Base-by-base conservation (phyloP, 441 rosid species). In the Croton laevigatus region DNA sequence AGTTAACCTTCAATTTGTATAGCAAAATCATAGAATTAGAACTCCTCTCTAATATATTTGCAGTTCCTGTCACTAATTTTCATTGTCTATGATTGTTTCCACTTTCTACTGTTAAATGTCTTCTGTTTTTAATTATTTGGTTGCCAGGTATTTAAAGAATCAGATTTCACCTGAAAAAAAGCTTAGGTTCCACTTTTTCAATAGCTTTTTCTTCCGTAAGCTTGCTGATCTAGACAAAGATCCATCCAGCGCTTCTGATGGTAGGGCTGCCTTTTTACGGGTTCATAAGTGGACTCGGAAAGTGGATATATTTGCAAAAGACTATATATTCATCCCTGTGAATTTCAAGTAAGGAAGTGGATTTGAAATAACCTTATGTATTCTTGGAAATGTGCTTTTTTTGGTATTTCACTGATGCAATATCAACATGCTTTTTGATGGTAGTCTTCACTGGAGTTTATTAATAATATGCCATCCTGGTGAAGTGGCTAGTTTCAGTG, bases 241-340 rank as follows among this genome's bases (percentile, higher is more conserved):
- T 80, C 91, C 91, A 44, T 85, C 88, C 53, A 86, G 89, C 76
- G 85, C 85, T 70, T 76, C 72, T 74, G 91, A 89, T 75, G 94
- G 94, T 63, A 86, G 75, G 76, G 91, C 84, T 71, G 99, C 98
- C 58, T 96, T 88, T 81, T 83, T 88, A 57, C 99, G 97, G 36
- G 96, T 96, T 72, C 93, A 79, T 71, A 96, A 89, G 81, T 96
- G 99, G 99, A 96, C 99, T 36, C 91, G 87, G 83, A 88, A 89
- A 79, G 88, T 96, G 79, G 84, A 93, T 78, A 77, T 96, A 59
- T 96, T 93, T 81, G 91, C 82, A 66, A 96, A 88, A 78, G 98
- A 96, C 76, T 96, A 93, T 75, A 73, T 93, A 77, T 93, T 93
- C 81, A 81, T 96, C 79, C 99, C 99, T 70, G 90, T 96, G 71